Conservation (phyloP, 2,329 filamentous ascomycete genomes). For the Arthrobotrys sphaeroides region DNA sequence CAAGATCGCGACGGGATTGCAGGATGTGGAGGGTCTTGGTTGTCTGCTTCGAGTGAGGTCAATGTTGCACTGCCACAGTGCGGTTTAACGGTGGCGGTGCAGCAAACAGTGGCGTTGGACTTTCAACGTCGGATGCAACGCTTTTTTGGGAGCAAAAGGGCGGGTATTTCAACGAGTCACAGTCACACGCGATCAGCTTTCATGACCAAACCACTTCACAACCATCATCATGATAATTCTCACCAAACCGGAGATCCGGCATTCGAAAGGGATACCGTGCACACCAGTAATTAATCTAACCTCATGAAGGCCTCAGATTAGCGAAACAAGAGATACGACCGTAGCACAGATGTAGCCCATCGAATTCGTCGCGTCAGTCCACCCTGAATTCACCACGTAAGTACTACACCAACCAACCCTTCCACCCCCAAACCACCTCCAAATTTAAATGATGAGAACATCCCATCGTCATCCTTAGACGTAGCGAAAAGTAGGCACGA, state of each 20-base stretch:
- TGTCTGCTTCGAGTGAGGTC: conserved; percentile 15
- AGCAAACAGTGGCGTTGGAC: conserved; percentile 25
- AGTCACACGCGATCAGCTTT: not conserved
- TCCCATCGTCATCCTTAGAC: conserved; percentile 54
- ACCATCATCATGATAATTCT: not conserved
- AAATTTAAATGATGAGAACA: conserved; percentile 44
- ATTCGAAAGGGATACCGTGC: too few relatives aligned
- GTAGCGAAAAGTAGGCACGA: conserved; percentile 33
- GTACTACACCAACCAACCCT: not conserved
- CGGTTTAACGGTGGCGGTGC: not conserved
- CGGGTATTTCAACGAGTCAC: conserved; percentile 6
- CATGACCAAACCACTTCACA: not conserved
- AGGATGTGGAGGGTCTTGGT: not conserved
- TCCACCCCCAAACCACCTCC: not conserved
- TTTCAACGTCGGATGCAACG: conserved; percentile 9
- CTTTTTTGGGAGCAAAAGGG: too few relatives aligned
- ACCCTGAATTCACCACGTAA: not conserved
- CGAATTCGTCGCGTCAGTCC: too few relatives aligned
- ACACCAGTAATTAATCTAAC: too few relatives aligned
- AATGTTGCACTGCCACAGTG: conserved; percentile 20
- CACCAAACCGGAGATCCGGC: too few relatives aligned
- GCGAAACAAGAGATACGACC: too few relatives aligned
- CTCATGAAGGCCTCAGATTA: too few relatives aligned
- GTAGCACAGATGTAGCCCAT: too few relatives aligned
- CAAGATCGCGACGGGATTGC: not conserved